These are phyloP conservation scores for Epichloe gansuensis DNA, from an alignment of 2,329 filamentous ascomycete genomes.

Conservation along the genomic window DNA sequence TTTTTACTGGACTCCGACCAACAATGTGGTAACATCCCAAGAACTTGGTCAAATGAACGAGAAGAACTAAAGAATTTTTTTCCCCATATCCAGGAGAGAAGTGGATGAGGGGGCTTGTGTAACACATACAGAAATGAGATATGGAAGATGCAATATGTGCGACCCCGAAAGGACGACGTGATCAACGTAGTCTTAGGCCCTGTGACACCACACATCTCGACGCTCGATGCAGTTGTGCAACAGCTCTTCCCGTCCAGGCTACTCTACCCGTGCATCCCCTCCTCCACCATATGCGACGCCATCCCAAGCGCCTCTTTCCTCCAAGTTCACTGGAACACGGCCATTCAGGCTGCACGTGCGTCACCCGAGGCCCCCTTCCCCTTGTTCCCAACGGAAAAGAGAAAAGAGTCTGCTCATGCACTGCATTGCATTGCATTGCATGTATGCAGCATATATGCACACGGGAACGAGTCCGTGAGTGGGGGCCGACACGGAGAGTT, in stretches of 20 bases:
- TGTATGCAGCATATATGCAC: too few relatives aligned
- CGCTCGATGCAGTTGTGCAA: not conserved
- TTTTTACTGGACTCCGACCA: constrained; percentile 39
- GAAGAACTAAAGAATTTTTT: not conserved
- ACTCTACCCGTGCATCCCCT: not conserved
- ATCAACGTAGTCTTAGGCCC: not conserved
- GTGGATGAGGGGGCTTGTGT: not conserved
- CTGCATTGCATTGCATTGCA: too few relatives aligned
- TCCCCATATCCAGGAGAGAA: not conserved
- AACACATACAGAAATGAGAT: not conserved
- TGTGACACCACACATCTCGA: not conserved
- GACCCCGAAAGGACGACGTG: not conserved
- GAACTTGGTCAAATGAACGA: not conserved
- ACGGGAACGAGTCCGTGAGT: too few relatives aligned
- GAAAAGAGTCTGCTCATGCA: too few relatives aligned
- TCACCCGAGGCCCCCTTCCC: not conserved
- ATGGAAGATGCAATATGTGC: not conserved
- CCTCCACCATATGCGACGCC: too few relatives aligned
- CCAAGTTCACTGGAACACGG: too few relatives aligned
- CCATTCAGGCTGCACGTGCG: not conserved
- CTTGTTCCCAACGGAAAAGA: too few relatives aligned
- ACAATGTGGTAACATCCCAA: constrained; percentile 4
- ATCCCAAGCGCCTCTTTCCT: too few relatives aligned
- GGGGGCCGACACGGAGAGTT: too few relatives aligned
- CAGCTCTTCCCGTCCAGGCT: not conserved